Conservation (phyloP, 345 rosid species). For the Eucalyptus cloeziana region DNA sequence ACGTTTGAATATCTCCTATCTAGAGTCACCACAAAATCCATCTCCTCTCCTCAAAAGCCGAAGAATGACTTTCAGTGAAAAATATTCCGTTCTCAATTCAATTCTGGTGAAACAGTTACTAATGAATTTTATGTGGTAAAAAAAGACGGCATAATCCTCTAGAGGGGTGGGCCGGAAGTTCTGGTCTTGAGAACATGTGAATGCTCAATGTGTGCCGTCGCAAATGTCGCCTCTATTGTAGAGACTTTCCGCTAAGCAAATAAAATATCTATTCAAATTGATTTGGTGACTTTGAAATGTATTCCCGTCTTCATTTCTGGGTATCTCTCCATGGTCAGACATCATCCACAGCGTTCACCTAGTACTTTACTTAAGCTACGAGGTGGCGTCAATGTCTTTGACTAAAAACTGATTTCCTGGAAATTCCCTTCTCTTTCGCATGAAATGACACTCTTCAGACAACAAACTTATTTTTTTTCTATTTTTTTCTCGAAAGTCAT, state of each 20-base stretch:
- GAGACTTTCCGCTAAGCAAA: neutral
- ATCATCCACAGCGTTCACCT: neutral
- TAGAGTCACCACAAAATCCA: too few relatives aligned
- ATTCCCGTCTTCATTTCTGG: neutral
- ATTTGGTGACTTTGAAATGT: neutral
- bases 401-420: neutral
- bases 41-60: too few relatives aligned
- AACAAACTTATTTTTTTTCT: neutral
- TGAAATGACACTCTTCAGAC: neutral
- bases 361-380: neutral
- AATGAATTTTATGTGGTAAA: too few relatives aligned
- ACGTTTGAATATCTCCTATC: too few relatives aligned
- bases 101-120: too few relatives aligned
- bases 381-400: neutral
- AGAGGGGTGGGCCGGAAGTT: too few relatives aligned
- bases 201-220: too few relatives aligned
- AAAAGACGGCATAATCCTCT: too few relatives aligned
- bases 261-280: neutral
- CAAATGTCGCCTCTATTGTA: neutral
- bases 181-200: too few relatives aligned
- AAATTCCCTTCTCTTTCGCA: neutral
- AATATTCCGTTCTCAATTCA: too few relatives aligned
- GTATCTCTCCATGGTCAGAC: neutral
- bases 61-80: too few relatives aligned
- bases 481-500: neutral